Evolutionary conservation across 805 yeast species (phyloP).

Genomic region (Metahyphopichia silvanorum): DNA sequence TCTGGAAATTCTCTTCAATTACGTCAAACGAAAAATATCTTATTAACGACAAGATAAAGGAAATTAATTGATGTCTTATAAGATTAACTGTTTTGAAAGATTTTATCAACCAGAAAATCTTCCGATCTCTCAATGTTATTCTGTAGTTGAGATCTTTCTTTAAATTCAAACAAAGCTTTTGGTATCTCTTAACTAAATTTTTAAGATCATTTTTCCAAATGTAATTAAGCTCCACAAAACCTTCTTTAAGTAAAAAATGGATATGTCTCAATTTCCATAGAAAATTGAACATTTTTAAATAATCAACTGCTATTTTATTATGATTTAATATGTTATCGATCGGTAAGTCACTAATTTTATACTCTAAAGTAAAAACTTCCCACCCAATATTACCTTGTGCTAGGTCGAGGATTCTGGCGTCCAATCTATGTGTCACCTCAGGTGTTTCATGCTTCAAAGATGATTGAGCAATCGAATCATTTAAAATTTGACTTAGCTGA

Average conservation of each 20-base stretch:
- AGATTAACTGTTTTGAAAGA: constrained; percentile 33
- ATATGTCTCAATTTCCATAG: constrained; percentile 76
- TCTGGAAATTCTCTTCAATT: constrained; percentile 39
- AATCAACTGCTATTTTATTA: constrained; percentile 41
- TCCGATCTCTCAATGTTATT: constrained; percentile 24
- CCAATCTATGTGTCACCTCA: constrained; percentile 53
- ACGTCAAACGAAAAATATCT: constrained; percentile 44
- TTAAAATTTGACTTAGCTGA: constrained; percentile 60
- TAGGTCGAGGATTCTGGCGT: constrained; percentile 77
- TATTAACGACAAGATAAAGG: constrained; percentile 39
- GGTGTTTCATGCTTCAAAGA: constrained; percentile 41
- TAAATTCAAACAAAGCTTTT: constrained; percentile 7
- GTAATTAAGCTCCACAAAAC: constrained; percentile 22
- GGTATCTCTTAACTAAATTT: constrained; percentile 9
- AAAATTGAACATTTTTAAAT: constrained; percentile 79
- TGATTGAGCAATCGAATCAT: constrained; percentile 58
- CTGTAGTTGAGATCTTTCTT: constrained; percentile 44
- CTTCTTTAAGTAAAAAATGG: constrained; percentile 44
- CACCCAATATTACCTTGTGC: constrained; percentile 73
- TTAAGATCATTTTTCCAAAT: constrained; percentile 24
- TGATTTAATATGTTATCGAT: constrained; percentile 38
- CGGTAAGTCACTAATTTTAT: constrained; percentile 54
- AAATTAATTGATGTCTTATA: constrained; percentile 35
- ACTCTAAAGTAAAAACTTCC: constrained; percentile 91
- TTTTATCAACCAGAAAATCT: constrained; percentile 27